Base-by-base conservation (phyloP, 139 green algal species). In the Nannochloris sp. region DNA sequence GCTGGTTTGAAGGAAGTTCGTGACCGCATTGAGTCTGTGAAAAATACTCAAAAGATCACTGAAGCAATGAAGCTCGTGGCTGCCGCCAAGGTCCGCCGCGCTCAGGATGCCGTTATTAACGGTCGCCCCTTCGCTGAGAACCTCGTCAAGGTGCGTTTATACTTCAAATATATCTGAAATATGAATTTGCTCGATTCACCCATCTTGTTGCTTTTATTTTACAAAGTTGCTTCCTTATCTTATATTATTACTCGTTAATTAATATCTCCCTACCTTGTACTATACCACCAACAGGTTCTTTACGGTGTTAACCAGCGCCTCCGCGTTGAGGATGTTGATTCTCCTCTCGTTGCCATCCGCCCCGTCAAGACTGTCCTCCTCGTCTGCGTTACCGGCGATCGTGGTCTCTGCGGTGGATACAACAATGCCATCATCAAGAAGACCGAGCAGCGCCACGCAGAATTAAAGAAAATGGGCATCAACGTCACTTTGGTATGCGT, bases 31-130 rank as follows among this genome's bases (percentile, higher is more conserved):
- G 77, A 66, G 23, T 97, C 91, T 6, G 90, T 99, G 12, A 96
- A 95, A 75, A 97, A 96, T 83, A 99, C 94, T 29, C 80, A 95
- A 78, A 99, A 99, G 86, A 99, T 99, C 77, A 99, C 94, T 10
- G 90, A 91, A 35, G 90, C 90, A 54, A 95, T 96, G 90, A 96
- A 95, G 78, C 81, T 97, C 65, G 90, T 97, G 45, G 88, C 90
- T 64, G 90, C 90, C 34, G 90, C 90, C 60, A 96, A 95, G 71
- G 90, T 96, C 32, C 85, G 90, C 70, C 84, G 95, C 37, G 94
- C 94, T 24, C 94, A 99, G 85, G 91, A 95, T 42, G 94, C 94
- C 8, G 94, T 99, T 25, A 82, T 99, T 31, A 93, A 93, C 74
- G 90, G 89, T 51, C 86, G 94, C 47, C 94, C 94, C 47, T 99